These are phyloP conservation scores for Suillus alpinus DNA, from an alignment of 768 basidiomycete species.

Conservation along the genomic window DNA sequence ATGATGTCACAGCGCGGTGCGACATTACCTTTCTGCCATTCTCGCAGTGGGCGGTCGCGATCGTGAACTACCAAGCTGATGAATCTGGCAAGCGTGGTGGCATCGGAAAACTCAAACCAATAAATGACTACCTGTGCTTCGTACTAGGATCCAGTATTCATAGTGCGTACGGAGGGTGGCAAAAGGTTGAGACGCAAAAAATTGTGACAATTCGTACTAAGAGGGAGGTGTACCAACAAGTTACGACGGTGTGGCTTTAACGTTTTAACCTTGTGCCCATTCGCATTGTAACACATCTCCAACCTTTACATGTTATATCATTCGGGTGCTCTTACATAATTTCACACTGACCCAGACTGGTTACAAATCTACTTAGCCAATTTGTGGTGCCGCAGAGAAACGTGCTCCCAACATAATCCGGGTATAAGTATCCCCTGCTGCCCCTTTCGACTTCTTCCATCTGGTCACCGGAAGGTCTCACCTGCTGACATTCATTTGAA, in stretches of 20 bases:
- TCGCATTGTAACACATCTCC: not conserved
- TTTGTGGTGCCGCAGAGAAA: too few relatives aligned
- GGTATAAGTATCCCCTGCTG: not conserved
- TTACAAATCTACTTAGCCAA: too few relatives aligned
- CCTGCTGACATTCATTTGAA: not conserved
- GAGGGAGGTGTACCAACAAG: conserved; percentile 11
- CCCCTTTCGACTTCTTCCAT: not conserved
- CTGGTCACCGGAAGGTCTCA: not conserved
- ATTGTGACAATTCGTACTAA: conserved; percentile 18
- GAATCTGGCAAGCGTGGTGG: conserved; percentile 11
- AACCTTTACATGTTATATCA: not conserved
- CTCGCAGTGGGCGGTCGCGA: conserved; percentile 23
- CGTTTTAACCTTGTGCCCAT: not conserved
- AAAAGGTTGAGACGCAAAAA: conserved; percentile 17
- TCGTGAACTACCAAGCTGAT: conserved; percentile 23
- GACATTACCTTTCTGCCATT: conserved; percentile 18
- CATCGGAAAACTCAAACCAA: conserved; percentile 12
- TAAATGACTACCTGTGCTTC: conserved; percentile 19
- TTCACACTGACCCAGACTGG: not conserved
- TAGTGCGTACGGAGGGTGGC: conserved; percentile 18
- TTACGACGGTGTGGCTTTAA: conserved; percentile 20
- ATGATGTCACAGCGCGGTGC: conserved; percentile 13
- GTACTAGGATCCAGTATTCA: conserved; percentile 21
- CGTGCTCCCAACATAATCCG: not conserved
- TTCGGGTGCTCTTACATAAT: not conserved